A percentile compares a stretch with the other conserved stretches of the same genome.
Evolutionary conservation across 1,284 basidiomycete species (phyloP).

Genomic region (Ceratobasidium theobromae): DNA sequence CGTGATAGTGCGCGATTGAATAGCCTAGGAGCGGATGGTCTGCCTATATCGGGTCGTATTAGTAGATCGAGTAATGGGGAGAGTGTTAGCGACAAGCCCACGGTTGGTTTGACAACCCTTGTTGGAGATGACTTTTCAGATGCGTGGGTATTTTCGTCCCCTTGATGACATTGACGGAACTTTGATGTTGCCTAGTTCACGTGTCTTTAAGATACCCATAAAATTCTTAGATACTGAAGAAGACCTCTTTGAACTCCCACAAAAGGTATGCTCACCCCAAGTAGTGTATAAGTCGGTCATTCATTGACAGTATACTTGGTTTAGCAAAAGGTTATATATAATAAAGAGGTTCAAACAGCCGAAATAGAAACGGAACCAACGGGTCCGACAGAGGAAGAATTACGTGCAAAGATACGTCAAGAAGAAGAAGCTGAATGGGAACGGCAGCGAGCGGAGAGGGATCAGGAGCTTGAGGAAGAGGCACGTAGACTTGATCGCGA

Average conservation of each 20-base stretch:
- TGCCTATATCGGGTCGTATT: slow-evolving; percentile 42
- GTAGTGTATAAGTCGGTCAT: too few species aligned
- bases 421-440: slow-evolving; percentile 69
- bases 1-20: slow-evolving; percentile 48
- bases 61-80: slow-evolving; percentile 64
- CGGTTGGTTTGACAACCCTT: slow-evolving; percentile 3
- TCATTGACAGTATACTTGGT: slow-evolving; percentile 22
- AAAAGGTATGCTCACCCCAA: slow-evolving; percentile 58
- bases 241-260: slow-evolving; percentile 86
- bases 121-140: slow-evolving; percentile 24
- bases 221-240: slow-evolving; percentile 84
- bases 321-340: slow-evolving; percentile 87
- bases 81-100: slow-evolving; percentile 22
- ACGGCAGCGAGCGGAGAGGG: slow-evolving; percentile 59
- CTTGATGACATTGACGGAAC: background rate
- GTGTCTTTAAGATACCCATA: slow-evolving; percentile 41
- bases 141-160: background rate
- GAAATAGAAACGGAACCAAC: slow-evolving; percentile 56
- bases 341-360: slow-evolving; percentile 90
- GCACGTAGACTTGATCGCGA: slow-evolving; percentile 75
- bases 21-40: slow-evolving; percentile 34
- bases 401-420: slow-evolving; percentile 66
- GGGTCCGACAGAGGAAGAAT: slow-evolving; percentile 66
- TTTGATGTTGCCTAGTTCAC: background rate
- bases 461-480: slow-evolving; percentile 79